Conservation (phyloP, 257 asterid species). For the Thymus quinquecostatus region DNA sequence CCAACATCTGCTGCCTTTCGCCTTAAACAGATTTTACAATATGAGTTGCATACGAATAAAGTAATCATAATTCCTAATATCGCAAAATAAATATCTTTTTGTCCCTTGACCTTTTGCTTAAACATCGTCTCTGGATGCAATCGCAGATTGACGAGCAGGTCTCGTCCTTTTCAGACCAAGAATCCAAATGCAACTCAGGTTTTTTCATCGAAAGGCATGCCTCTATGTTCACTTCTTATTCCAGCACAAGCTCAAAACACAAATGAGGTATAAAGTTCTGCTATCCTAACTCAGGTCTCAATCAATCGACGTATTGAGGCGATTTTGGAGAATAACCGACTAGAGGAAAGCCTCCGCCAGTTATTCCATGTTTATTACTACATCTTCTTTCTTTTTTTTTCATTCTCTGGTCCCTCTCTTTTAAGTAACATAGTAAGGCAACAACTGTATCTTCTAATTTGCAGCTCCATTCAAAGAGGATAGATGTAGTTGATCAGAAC, state of each 20-base stretch:
- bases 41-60: not conserved
- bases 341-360: constrained; percentile 23
- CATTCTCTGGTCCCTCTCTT: constrained; percentile 14
- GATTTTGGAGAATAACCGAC: constrained; percentile 25
- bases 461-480: constrained; percentile 28
- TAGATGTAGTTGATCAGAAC: constrained; percentile 23
- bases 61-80: not conserved
- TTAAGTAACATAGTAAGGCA: constrained; percentile 5
- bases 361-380: constrained; percentile 25
- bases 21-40: no score
- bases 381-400: not conserved
- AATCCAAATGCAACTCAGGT: constrained; percentile 32
- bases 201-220: constrained; percentile 34
- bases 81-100: not conserved
- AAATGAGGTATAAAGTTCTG: constrained; percentile 25
- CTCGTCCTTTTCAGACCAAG: constrained; percentile 30
- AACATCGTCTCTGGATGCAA: constrained; percentile 13
- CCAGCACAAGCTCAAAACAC: constrained; percentile 33
- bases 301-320: constrained; percentile 23
- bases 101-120: constrained; percentile 28
- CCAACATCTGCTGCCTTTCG: constrained; percentile 3
- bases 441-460: constrained; percentile 11
- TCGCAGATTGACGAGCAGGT: constrained; percentile 59
- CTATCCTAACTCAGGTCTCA: constrained; percentile 18
- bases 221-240: constrained; percentile 27